Percentiles rank a stretch among this genome's conserved stretches.
Evolutionary conservation across 2,329 filamentous ascomycete genomes (phyloP).

Genomic region (Endothia cerciana): DNA sequence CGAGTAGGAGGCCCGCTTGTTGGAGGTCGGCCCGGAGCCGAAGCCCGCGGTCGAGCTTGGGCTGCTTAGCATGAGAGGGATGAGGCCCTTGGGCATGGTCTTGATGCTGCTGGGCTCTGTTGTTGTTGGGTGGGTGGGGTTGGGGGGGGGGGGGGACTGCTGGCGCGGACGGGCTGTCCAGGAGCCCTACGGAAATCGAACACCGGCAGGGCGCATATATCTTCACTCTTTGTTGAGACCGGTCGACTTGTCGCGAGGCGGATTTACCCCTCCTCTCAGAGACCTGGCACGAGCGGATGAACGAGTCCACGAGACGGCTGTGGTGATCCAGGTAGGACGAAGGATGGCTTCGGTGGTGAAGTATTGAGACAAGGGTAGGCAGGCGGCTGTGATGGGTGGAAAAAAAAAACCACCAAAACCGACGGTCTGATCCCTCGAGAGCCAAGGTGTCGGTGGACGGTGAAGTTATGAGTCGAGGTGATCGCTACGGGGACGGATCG

Average conservation of each 20-base stretch:
- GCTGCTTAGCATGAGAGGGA: slow-evolving; percentile 28
- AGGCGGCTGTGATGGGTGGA: neutral
- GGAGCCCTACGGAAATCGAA: neutral
- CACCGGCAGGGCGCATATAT: neutral
- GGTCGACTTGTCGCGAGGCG: neutral
- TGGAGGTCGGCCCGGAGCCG: slow-evolving; percentile 42
- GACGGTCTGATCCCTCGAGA: neutral
- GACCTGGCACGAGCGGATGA: neutral
- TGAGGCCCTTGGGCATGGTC: slow-evolving; percentile 29
- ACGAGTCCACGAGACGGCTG: neutral
- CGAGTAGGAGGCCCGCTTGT: slow-evolving; percentile 13
- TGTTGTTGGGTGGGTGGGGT: neutral
- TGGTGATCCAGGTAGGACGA: neutral
- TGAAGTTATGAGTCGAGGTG: neutral
- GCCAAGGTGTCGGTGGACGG: neutral
- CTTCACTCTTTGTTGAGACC: neutral
- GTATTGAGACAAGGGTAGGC: slow-evolving; percentile 2
- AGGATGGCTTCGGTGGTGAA: neutral
- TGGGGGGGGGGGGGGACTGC: too few relatives aligned
- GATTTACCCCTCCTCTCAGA: neutral
- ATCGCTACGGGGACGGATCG: neutral
- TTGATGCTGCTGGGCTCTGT: neutral
- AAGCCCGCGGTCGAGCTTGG: slow-evolving; percentile 30
- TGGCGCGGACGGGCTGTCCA: neutral
- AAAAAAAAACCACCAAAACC: too few relatives aligned